Evolutionary conservation across 148 eudicot genomes (phyloP), one percentile per base, ranked within the genome.

Genomic region (Persicaria tinctoria): DNA sequence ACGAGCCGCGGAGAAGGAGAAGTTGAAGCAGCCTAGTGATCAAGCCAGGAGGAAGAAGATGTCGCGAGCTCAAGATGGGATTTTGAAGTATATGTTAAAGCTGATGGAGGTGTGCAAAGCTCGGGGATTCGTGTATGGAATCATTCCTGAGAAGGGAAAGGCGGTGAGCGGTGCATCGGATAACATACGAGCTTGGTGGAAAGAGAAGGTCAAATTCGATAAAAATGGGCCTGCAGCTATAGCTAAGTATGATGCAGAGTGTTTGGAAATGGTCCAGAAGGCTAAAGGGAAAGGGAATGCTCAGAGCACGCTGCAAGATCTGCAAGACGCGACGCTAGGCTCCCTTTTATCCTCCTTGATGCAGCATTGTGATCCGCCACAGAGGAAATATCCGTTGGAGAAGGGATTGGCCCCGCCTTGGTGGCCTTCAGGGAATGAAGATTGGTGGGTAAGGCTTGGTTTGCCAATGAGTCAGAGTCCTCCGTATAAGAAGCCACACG

Each of bases 101-200:
- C 86, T 94, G 79, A 92, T 92, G 97, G 98, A 94, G 73, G 98
- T 92, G 17, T 94, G 98, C 87, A 91, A 94, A 72, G 98, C 91
- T 13, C 89, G 90, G 46, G 98, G 98, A 5, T 94, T 94, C 62
- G 98, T 94, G 23, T 94, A 94, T 76, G 98, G 98, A 16, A 94
- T 94, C 27, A 84, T 94, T 74, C 97, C 98, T 0, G 98, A 94
- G 82, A 94, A 94, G 87, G 98, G 98, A n/a, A 94, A 94, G 81
- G 87, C 98, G 0, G 98, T 94, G 0, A 90, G 98, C 32, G 98
- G 98, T 18, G 66, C 98, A 49, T 94, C 98, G 0, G 98, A 94
- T 83, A 94, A 94, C 80, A 70, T 94, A 41, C 80, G 98, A 68
- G 98, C 93, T n/a, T 94, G 98, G 98, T 94, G 98, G 98, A 94